Evolutionary conservation across 208 protist species (phyloP).

Genomic region (Angomonas deanei): DNA sequence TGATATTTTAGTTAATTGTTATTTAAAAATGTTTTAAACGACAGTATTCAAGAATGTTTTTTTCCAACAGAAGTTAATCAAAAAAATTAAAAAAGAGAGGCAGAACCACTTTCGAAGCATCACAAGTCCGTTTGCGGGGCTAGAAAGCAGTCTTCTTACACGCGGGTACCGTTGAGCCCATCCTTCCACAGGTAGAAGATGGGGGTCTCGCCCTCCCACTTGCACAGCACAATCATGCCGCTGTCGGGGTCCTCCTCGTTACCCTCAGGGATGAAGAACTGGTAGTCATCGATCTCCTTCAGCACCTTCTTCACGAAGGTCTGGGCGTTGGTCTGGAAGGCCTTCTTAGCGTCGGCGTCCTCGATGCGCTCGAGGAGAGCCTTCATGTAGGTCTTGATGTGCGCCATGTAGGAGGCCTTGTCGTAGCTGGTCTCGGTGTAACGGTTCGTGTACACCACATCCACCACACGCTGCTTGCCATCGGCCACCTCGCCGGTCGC

Average conservation of each 20-base stretch:
- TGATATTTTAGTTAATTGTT: no score
- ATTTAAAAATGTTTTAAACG: no score
- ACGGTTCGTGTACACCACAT: slow-evolving; percentile 88
- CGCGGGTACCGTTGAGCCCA: slow-evolving; percentile 78
- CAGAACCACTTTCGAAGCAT: no score
- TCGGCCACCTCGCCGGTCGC: slow-evolving; percentile 78
- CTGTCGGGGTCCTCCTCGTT: slow-evolving; percentile 88
- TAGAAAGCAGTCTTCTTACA: no score
- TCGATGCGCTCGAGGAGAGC: slow-evolving; percentile 81
- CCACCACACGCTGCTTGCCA: slow-evolving; percentile 74
- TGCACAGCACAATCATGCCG: slow-evolving; percentile 88
- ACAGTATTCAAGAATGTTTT: no score
- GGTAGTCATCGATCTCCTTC: slow-evolving; percentile 89
- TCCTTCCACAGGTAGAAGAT: slow-evolving; percentile 91
- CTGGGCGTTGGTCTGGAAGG: slow-evolving; percentile 82
- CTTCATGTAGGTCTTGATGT: slow-evolving; percentile 92
- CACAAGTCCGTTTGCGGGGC: no score
- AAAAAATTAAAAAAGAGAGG: no score
- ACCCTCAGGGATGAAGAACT: slow-evolving; percentile 91
- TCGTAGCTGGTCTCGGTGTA: slow-evolving; percentile 91
- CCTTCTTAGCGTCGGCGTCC: slow-evolving; percentile 75
- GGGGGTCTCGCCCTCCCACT: slow-evolving; percentile 83
- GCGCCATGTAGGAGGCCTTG: slow-evolving; percentile 90
- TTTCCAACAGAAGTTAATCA: no score
- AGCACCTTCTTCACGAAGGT: slow-evolving; percentile 90